Evolutionary conservation across 768 basidiomycete genomes (phyloP).

Genomic region (Hygrocybe punicea): DNA sequence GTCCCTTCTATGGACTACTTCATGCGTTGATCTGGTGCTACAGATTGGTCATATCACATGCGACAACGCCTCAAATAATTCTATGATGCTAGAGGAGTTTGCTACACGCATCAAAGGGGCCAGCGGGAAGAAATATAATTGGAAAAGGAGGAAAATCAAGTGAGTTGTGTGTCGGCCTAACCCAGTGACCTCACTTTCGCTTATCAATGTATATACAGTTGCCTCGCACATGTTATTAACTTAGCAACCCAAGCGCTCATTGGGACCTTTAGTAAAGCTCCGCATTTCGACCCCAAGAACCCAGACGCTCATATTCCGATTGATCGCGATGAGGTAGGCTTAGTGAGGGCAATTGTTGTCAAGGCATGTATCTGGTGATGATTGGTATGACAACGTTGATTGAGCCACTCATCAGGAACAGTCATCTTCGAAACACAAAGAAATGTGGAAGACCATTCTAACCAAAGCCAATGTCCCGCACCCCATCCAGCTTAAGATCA

Average conservation of each 20-base stretch:
- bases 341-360: not conserved
- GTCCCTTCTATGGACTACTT: not conserved
- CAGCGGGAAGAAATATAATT: not conserved
- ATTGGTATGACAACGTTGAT: no score
- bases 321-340: slow-evolving; percentile 22
- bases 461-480: not conserved
- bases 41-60: slow-evolving; percentile 38
- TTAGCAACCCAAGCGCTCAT: slow-evolving; percentile 32
- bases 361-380: no score
- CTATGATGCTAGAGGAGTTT: slow-evolving; percentile 33
- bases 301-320: slow-evolving; percentile 17
- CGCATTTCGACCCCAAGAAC: slow-evolving; percentile 10
- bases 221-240: slow-evolving; percentile 32
- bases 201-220: slow-evolving; percentile 18
- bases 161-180: not conserved
- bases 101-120: slow-evolving; percentile 2
- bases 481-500: slow-evolving; percentile 21
- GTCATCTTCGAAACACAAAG: slow-evolving; percentile 25
- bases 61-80: slow-evolving; percentile 39
- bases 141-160: slow-evolving; percentile 5
- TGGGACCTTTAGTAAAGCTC: slow-evolving; percentile 17
- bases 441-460: slow-evolving; percentile 20
- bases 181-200: not conserved
- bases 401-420: slow-evolving; percentile 18
- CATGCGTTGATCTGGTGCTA: not conserved